phyloP scores from a whole-genome alignment of 805 yeast genomes.

The Yarrowia sp. region DNA sequence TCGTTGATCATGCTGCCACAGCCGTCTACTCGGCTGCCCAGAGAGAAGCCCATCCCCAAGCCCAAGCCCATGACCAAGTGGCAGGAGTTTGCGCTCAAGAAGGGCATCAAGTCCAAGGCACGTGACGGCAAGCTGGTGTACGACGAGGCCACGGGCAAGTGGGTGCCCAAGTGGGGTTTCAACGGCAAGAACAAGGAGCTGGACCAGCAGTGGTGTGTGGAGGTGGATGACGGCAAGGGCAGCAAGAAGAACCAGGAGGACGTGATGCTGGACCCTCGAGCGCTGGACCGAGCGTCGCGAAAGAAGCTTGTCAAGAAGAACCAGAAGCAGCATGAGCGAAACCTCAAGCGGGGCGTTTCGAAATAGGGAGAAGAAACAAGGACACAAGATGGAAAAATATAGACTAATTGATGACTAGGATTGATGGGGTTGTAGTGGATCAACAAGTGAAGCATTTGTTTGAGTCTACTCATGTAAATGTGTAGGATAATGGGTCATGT shows the following conservation, averaged over 20 bases:
- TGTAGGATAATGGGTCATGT: too few species aligned
- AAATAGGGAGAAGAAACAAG: constrained; percentile 13
- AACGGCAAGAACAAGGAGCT: constrained; percentile 87
- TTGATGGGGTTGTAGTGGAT: too few species aligned
- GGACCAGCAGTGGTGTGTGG: constrained; percentile 95
- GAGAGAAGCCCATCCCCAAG: constrained; percentile 96
- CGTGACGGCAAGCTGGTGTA: constrained; percentile 87
- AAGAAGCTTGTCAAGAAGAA: constrained; percentile 85
- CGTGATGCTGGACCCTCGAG: constrained; percentile 87
- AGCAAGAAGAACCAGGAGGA: constrained; percentile 48
- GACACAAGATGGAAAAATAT: neutral
- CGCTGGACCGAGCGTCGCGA: constrained; percentile 80
- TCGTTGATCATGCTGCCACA: constrained; percentile 85
- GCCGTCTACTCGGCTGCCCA: constrained; percentile 80
- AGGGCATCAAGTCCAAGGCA: constrained; percentile 90
- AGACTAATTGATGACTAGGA: neutral
- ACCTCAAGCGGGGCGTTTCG: constrained; percentile 50
- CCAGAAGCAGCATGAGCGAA: constrained; percentile 82
- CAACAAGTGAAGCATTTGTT: too few species aligned
- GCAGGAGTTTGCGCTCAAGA: constrained; percentile 95
- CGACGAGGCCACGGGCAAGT: constrained; percentile 88
- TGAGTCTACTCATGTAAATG: too few species aligned
- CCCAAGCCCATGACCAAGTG: constrained; percentile 92
- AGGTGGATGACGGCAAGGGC: constrained; percentile 75
- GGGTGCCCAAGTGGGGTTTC: constrained; percentile 99